Base-by-base conservation (phyloP, 371 early-diverging fungal species). In the Dichotomocladium elegans region DNA sequence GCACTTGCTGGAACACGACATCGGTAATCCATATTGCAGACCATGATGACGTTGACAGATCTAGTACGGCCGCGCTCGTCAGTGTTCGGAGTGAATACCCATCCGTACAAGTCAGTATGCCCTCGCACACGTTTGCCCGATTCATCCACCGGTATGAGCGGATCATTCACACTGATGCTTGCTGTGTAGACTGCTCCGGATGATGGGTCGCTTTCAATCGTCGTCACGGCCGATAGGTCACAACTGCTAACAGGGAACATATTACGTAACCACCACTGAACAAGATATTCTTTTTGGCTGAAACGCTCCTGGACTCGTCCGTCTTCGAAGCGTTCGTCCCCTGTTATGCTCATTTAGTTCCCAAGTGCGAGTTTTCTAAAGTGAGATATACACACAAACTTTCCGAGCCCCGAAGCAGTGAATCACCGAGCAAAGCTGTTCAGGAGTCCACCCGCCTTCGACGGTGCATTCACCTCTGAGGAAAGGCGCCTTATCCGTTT, bases 301-400 rank as follows among this genome's bases (percentile, higher is more conserved):
- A 79, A 81, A 6, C 80, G 61, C 48, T 84, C 81, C 0, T 78
- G 53, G 0, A 72, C 60, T 2, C 63, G 61, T 25, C 81, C 74
- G n/a, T 69, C 66, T 46, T 78, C 76, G 57, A 79, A 81, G 0
- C 66, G 66, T 6, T 74, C 61, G 44, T 84, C 85, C 85, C 85
- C 74, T 65, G 30, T 11, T 15, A 37, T 15, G 7, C 4, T 9
- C 41, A 26, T n/a, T n/a, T n/a, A 52, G 41, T n/a, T 41, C 41
- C 14, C 21, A 41, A n/a, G 33, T 19, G 28, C 14, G 21, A 24
- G 11, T 4, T 49, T 27, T 25, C 22, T 42, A 43, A 14, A 27
- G 25, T 9, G 2, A 15, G 19, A 37, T 11, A 25, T 11, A 29
- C 62, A 68, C 66, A 70, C 74, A 77, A n/a, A 66, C 43, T 37